Percentiles rank a stretch among this genome's conserved stretches.
Evolutionary conservation across 179 eudicot genomes (phyloP).

Genomic region (Sideroxylon spinosum): DNA sequence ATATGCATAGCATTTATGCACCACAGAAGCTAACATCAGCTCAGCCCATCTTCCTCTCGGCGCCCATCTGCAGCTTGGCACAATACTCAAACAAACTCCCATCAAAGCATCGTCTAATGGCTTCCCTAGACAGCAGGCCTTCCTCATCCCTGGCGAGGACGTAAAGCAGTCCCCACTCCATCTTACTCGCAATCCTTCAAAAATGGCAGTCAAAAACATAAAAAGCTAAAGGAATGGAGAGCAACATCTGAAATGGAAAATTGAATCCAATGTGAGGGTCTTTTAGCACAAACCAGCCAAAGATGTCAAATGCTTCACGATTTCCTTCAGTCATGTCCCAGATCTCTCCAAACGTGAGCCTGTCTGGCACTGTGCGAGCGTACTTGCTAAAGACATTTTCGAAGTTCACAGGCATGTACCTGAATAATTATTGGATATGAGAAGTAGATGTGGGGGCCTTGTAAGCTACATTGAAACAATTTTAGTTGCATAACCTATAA

Average conservation of each 20-base stretch:
- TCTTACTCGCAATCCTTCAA: slow-evolving; percentile 42
- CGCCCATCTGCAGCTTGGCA: slow-evolving; percentile 40
- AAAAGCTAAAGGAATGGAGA: neutral
- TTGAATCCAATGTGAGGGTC: neutral
- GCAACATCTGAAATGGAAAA: neutral
- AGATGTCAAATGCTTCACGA: slow-evolving; percentile 40
- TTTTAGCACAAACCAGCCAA: slow-evolving; percentile 41
- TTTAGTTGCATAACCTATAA: neutral
- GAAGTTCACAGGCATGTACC: slow-evolving; percentile 45
- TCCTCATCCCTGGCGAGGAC: slow-evolving; percentile 55
- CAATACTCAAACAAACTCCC: slow-evolving; percentile 74
- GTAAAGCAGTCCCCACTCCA: slow-evolving; percentile 54
- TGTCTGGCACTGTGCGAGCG: slow-evolving; percentile 49
- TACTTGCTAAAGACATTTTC: slow-evolving; percentile 59
- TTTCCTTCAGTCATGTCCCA: slow-evolving; percentile 60
- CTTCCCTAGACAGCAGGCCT: slow-evolving; percentile 58
- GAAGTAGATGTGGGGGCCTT: neutral
- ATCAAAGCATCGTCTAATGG: slow-evolving; percentile 57
- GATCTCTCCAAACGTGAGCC: slow-evolving; percentile 41
- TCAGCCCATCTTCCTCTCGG: slow-evolving; percentile 36
- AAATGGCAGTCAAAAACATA: neutral
- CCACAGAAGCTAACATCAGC: neutral
- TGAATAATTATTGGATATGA: slow-evolving; percentile 10
- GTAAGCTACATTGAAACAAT: neutral
- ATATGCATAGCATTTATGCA: neutral